Base-by-base conservation (phyloP, 305 asterid genomes). In the Fraxinus floribunda region DNA sequence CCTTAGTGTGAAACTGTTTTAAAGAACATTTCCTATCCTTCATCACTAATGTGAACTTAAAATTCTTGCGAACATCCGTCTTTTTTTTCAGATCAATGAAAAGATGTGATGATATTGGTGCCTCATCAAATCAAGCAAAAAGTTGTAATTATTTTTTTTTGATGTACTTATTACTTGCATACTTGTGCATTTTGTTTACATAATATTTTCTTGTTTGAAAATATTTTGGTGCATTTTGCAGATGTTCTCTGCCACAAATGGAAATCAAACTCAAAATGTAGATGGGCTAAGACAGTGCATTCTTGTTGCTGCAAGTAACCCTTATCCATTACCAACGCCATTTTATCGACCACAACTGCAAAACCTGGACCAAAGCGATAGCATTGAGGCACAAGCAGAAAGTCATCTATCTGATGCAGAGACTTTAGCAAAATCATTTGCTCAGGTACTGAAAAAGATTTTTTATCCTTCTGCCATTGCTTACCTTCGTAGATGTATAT, bases 241-340 rank as follows among this genome's bases (percentile, higher is more conserved):
- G 99, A 94, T 97, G 99, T 88, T 94, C 75, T 85, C 93, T 81
- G 78, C 84, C 24, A 81, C 83, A 81, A 89, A 79, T 83, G 97
- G 92, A 81, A 91, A 81, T 88, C 98, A 90, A 88, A 88, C 84
- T 79, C 98, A 88, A 87, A 93, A 88, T 86, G 80, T 82, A 84
- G 98, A 94, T 77, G 91, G 92, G 76, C 95, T 91, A 78, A 92
- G 89, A 80, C 98, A 97, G 85, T 97, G 98, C 85, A 88, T 97
- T 87, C 96, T 97, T 84, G 85, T 97, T 81, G 98, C 97, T 87
- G 97, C 95, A 35, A 93, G 99, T 89, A 97, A 93, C 80, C 98
- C 98, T 86, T 92, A 91, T 87, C 94, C 97, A 77, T 87, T 93
- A 80, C 97, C 98, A 6, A 94, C 95, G 79, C 95, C 97, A 72